Conservation (phyloP, 306 rosid genomes). For the Parietaria judaica region DNA sequence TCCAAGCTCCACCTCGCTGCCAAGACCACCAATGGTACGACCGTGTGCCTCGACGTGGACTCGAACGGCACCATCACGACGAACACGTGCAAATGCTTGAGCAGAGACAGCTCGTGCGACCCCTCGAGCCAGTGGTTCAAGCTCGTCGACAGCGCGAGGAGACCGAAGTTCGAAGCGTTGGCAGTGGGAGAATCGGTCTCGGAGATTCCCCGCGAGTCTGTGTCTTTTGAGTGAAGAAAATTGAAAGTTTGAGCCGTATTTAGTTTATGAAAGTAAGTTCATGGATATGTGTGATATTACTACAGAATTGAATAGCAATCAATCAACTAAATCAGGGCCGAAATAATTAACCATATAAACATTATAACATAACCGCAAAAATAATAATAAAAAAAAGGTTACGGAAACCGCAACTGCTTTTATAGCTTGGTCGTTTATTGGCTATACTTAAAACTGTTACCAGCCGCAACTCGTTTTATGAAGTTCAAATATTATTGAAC, state of each 20-base stretch:
- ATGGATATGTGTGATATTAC: too few species aligned
- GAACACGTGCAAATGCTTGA: slow-evolving; percentile 64
- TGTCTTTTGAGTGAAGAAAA: neutral
- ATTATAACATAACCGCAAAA: too few species aligned
- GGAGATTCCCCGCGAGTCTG: slow-evolving; percentile 12
- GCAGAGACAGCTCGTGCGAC: slow-evolving; percentile 43
- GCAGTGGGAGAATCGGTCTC: slow-evolving; percentile 7
- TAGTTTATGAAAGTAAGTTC: too few species aligned
- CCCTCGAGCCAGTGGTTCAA: slow-evolving; percentile 85
- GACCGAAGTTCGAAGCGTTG: slow-evolving; percentile 15
- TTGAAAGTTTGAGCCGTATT: neutral
- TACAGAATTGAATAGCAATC: too few species aligned
- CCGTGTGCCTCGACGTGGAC: slow-evolving; percentile 64
- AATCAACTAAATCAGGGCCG: too few species aligned
- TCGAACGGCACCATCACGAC: slow-evolving; percentile 46
- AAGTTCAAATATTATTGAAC: too few species aligned
- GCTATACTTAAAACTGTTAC: too few species aligned
- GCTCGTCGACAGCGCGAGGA: slow-evolving; percentile 49
- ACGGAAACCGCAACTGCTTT: too few species aligned
- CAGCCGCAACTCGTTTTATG: too few species aligned
- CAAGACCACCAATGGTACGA: slow-evolving; percentile 24
- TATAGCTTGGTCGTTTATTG: too few species aligned
- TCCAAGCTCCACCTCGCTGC: slow-evolving; percentile 73
- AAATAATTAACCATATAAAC: too few species aligned
- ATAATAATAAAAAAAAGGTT: too few species aligned